Evolutionary conservation across 805 yeast species (phyloP), one percentile per base, ranked within the genome.

Genomic region (Suhomyces xylopsoci): DNA sequence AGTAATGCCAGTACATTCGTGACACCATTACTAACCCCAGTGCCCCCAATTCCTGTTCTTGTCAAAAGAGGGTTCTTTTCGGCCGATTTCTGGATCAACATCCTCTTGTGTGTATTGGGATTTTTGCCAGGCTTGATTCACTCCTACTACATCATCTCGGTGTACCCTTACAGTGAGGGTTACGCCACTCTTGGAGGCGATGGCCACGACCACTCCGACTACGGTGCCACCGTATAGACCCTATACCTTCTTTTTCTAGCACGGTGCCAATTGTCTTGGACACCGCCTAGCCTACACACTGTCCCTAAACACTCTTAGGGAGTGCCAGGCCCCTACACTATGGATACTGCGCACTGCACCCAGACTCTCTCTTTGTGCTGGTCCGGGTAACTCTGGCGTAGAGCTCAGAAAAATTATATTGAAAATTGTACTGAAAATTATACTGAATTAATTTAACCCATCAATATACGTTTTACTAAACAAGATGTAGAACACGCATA

Each of bases 21-120:
- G 22, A 12, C 22, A 7, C n/a, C 30, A 17, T 24, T 46, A 56
- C 59, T 49, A 52, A 57, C 51, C 26, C 24, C 20, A 62, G 77
- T 86, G 61, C 96, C 96, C 0, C 96, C 96, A 0, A 65, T 89
- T 50, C 90, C 96, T 1, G 96, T 89, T 17, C 77, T 83, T 61
- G 70, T 88, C 56, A 86, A 87, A 64, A 76, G 87, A 51, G 96
- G 96, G 2, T 53, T 87, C 50, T 84, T 86, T 56, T 83, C 92
- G 1, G 82, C 84, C 7, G 96, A 89, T 63, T 74, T 72, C 58
- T 66, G 83, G 51, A 85, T 90, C 62, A 89, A 88, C 68, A 74
- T 89, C 46, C 82, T 87, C 6, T 77, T 89, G 28, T 86, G 90
- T 67, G 62, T 81, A 52, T 74, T 89, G 44, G 94, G 96, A 1